A percentile compares a stretch with the other conserved stretches of the same genome.
These are phyloP conservation scores for Uromyces viciae-fabae DNA, from an alignment of 1,284 basidiomycete genomes.

Conservation along the genomic window DNA sequence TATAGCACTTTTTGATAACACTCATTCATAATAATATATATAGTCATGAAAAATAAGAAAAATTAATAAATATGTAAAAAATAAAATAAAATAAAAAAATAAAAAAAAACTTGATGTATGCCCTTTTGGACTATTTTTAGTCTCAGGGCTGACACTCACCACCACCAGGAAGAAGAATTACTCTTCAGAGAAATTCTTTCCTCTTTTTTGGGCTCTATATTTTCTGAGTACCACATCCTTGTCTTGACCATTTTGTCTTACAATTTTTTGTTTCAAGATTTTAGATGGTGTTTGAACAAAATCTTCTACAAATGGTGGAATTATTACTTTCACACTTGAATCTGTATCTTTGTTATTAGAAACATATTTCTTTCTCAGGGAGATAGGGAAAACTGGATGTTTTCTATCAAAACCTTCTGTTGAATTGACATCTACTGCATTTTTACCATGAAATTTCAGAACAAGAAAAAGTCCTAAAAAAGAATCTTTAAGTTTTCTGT, in stretches of 20 bases:
- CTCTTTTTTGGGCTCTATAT: too few species aligned
- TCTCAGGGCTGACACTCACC: too few species aligned
- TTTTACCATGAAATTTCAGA: not conserved
- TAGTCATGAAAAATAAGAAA: too few species aligned
- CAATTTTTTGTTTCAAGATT: not conserved
- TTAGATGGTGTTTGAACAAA: not conserved
- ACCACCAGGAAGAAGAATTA: too few species aligned
- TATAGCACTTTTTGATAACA: too few species aligned
- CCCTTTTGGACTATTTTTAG: too few species aligned
- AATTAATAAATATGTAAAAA: too few species aligned
- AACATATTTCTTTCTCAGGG: not conserved
- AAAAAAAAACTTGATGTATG: too few species aligned
- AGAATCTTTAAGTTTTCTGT: slow-evolving; percentile 10
- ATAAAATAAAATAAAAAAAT: too few species aligned
- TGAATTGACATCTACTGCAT: not conserved
- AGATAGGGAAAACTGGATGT: not conserved
- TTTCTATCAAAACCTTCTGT: slow-evolving; percentile 4
- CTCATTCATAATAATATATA: too few species aligned
- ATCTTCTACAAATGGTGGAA: not conserved
- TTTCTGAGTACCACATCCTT: too few species aligned
- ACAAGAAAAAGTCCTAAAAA: slow-evolving; percentile 6
- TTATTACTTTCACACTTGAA: not conserved
- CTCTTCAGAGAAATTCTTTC: too few species aligned
- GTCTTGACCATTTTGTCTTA: not conserved
- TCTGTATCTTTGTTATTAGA: not conserved